phyloP scores from a whole-genome alignment of 768 basidiomycete species.

The Clavulina sp. region DNA sequence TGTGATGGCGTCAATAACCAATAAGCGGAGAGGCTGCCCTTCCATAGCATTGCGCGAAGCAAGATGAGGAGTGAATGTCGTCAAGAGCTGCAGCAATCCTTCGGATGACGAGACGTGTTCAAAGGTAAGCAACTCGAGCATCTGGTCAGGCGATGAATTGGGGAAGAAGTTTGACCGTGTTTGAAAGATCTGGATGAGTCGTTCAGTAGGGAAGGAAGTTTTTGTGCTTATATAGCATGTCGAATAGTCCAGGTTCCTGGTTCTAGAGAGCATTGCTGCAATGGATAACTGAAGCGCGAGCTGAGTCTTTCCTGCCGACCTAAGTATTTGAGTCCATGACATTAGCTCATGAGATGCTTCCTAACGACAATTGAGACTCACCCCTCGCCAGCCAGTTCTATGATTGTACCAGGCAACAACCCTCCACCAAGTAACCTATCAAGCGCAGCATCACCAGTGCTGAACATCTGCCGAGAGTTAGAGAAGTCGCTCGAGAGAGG shows the following conservation, averaged over 20 bases:
- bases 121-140: constrained; percentile 45
- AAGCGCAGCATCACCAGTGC: constrained; percentile 55
- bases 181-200: constrained; percentile 48
- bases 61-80: constrained; percentile 35
- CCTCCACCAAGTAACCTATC: constrained; percentile 67
- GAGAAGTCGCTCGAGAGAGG: background rate
- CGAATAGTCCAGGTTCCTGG: constrained; percentile 45
- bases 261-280: constrained; percentile 49
- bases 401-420: constrained; percentile 58
- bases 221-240: constrained; percentile 67
- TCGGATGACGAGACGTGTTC: constrained; percentile 30
- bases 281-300: constrained; percentile 72
- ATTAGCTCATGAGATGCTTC: too few relatives aligned
- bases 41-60: constrained; percentile 22
- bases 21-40: constrained; percentile 46
- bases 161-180: constrained; percentile 30
- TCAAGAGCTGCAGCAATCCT: constrained; percentile 37
- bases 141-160: constrained; percentile 26
- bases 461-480: constrained; percentile 21
- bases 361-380: constrained; percentile 23
- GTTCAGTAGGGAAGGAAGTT: constrained; percentile 43
- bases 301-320: constrained; percentile 90
- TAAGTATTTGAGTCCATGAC: constrained; percentile 20
- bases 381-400: constrained; percentile 86
- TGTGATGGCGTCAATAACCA: constrained; percentile 78